Percentiles rank a stretch among this genome's conserved stretches.
These are phyloP conservation scores for Kewa caespitosa DNA, from an alignment of 179 eudicot species.

Conservation along the genomic window DNA sequence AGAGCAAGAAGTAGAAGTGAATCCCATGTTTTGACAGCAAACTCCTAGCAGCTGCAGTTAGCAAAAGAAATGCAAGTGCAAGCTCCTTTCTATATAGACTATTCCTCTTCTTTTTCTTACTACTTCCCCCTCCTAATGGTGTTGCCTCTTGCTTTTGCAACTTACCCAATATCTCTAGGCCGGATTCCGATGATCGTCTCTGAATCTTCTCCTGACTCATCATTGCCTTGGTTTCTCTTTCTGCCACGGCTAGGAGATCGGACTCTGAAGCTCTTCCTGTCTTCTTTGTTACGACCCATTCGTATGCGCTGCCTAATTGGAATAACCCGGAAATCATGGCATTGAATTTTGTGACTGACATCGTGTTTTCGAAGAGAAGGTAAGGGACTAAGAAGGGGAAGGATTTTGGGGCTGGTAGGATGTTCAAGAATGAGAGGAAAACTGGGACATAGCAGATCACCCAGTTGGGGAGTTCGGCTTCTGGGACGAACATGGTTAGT, in stretches of 20 bases:
- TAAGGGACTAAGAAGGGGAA: constrained; percentile 69
- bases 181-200: constrained; percentile 58
- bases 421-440: constrained; percentile 52
- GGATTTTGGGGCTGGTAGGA: constrained; percentile 61
- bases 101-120: constrained; percentile 41
- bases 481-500: constrained; percentile 70
- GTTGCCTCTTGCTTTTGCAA: constrained; percentile 33
- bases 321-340: constrained; percentile 73
- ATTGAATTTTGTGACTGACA: constrained; percentile 75
- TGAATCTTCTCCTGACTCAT: constrained; percentile 51
- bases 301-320: constrained; percentile 68
- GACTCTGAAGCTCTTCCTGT: constrained; percentile 70
- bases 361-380: constrained; percentile 69
- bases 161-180: constrained; percentile 48
- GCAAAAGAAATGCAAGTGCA: constrained; percentile 60
- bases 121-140: constrained; percentile 3
- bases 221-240: constrained; percentile 51
- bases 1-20: constrained; percentile 71
- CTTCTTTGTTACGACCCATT: constrained; percentile 79
- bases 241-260: constrained; percentile 51
- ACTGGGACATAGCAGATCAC: constrained; percentile 66
- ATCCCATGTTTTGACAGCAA: constrained; percentile 65
- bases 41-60: constrained; percentile 70
- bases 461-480: constrained; percentile 65
- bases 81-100: constrained; percentile 59